Base-by-base conservation (phyloP, 352 stramenopile species). In the Pythium rishiriense region DNA sequence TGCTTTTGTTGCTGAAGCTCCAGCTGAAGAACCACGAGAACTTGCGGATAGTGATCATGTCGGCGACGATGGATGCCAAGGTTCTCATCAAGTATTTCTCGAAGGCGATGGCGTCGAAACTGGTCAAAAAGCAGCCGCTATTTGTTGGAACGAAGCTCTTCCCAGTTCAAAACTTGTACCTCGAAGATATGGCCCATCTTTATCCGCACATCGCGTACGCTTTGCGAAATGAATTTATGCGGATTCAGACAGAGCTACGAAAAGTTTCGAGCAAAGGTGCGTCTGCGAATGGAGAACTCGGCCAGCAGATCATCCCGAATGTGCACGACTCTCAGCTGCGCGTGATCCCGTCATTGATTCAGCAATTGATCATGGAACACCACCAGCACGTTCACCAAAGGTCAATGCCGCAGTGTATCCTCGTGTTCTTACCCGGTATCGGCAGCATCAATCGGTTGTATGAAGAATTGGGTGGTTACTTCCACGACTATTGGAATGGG, bases 401-500 rank as follows among this genome's bases (percentile, higher is more conserved):
- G 19, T 53, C 54, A 17, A 15, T 55, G 25, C 76, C 75, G 15
- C 82, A 88, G 51, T 93, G 86, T 35, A 97, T 99, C 64, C 79
- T 99, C 24, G 90, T 99, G 3, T 99, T 99, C 73, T 61, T 99
- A 3, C 91, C 96, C 15, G 97, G 97, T 22, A 97, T 97, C 48
- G 83, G 81, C 45, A 96, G 98, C 62, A 99, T 99, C 61, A 88
- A 94, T 54, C 68, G 62, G 19, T 58, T 98, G 37, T 94, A 94
- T 56, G 87, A 96, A 46, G 62, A 80, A 10, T 66, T 98, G 8
- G 85, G 65, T 12, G 49, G 67, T 11, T 31, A 42, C 0, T 65
- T 65, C 26, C 33, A 56, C 11, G 45, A 33, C 10, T 47, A 26
- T 4, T 66, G 52, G 50, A 41, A 63, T 26, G 58, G 65, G 33